phyloP scores from a whole-genome alignment of 345 rosid species.

The Passiflora organensis region DNA sequence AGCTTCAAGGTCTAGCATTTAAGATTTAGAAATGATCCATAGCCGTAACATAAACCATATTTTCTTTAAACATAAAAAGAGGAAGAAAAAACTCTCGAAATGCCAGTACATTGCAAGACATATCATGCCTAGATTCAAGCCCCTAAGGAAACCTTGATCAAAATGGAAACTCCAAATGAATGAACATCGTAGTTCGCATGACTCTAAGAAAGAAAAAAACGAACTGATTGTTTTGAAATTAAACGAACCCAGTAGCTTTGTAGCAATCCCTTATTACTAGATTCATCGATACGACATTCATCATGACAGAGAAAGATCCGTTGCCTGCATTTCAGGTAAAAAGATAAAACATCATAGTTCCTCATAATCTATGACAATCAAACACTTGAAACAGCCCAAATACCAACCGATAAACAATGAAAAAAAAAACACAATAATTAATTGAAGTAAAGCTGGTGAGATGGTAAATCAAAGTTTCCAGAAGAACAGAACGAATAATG shows the following conservation, averaged over 20 bases:
- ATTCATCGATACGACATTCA: conserved; percentile 13
- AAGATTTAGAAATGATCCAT: not conserved
- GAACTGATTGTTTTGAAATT: conserved; percentile 1
- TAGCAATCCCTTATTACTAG: conserved; percentile 11
- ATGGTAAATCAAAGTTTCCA: not conserved
- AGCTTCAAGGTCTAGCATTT: not conserved
- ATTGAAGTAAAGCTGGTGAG: conserved; percentile 1
- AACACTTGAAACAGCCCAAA: not conserved
- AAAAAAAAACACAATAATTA: not conserved
- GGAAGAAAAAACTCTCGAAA: no score
- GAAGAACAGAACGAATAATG: not conserved
- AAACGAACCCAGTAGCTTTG: conserved; percentile 5
- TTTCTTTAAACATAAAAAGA: conserved; percentile 6
- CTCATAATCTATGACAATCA: no score
- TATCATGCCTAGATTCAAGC: no score
- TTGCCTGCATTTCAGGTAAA: conserved; percentile 18
- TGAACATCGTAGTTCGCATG: not conserved
- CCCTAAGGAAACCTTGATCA: no score
- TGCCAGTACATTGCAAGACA: no score
- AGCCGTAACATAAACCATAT: conserved; percentile 11
- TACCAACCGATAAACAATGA: conserved; percentile 7
- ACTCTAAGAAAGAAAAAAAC: conserved; percentile 3
- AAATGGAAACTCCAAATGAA: not conserved
- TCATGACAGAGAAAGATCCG: conserved; percentile 1
- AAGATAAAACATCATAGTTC: no score